Evolutionary conservation across 495 filamentous ascomycete species (phyloP), one percentile per base, ranked within the genome.

Genomic region (Hypoxylon subgilvum): DNA sequence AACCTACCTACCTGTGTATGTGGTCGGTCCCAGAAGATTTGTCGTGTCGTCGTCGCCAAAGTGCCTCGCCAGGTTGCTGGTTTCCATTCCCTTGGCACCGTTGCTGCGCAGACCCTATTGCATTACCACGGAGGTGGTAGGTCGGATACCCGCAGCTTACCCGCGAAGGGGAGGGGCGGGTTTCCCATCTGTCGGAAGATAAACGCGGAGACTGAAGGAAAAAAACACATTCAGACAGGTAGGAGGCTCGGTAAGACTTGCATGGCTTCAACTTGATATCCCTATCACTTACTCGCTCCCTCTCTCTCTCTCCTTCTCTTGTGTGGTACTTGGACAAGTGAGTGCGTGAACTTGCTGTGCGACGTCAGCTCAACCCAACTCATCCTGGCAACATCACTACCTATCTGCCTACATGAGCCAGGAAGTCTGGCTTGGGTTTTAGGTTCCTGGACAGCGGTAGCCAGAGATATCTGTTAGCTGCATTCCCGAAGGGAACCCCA

Each of bases 101-200:
- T 19, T 17, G 16, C 48, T 12, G 23, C 36, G 41, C 13, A 43
- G 43, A 34, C 17, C 39, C 43, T 43, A 41, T 45, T 31, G 30
- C 53, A 41, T n/a, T 58, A 63, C 60, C 60, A 41, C 60, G 60
- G 60, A 63, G 48, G 34, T 63, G 60, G 60, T 57, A 58, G 25
- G 36, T 23, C 60, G 60, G 60, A 31, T 58, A 53, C 43, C 25
- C 54, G 49, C 60, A 63, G 48, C 12, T 39, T 38, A 52, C 38
- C 53, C 60, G 49, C 21, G 17, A 13, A 63, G 48, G 25, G 38
- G 25, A 40, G 47, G 23, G 32, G 27, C 14, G 32, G 40, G 49
- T 57, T 36, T n/a, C n/a, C 49, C 50, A 51, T 47, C 44, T 34
- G n/a, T 64, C 61, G 61, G 61, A 64, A 53, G 54, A 59, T 64